These are phyloP conservation scores for Zalerion maritima DNA, from an alignment of 495 filamentous ascomycete species.

Conservation along the genomic window DNA sequence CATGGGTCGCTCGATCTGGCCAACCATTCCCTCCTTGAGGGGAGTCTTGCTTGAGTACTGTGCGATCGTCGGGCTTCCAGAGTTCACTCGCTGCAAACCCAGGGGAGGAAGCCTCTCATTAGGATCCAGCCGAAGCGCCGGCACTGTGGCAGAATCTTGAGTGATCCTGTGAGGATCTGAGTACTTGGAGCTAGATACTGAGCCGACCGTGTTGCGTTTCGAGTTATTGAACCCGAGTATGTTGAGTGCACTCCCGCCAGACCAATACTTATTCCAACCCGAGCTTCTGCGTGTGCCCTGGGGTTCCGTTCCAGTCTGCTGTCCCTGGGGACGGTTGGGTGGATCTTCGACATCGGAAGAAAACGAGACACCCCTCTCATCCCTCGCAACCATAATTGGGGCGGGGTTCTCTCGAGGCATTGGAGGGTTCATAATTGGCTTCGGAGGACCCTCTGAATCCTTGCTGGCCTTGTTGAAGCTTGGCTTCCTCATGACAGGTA, in stretches of 20 bases:
- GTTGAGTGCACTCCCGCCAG: constrained; percentile 36
- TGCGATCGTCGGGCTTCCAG: constrained; percentile 54
- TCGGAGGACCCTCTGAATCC: constrained; percentile 24
- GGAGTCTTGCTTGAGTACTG: constrained; percentile 27
- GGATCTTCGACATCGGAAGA: constrained; percentile 20
- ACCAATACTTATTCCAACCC: constrained; percentile 48
- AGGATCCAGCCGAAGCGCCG: too few species aligned
- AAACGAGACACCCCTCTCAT: constrained; percentile 29
- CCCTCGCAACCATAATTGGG: constrained; percentile 11
- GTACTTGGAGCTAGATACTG: constrained; percentile 38
- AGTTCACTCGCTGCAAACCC: constrained; percentile 43
- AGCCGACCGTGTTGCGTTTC: constrained; percentile 27
- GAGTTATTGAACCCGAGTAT: constrained; percentile 33
- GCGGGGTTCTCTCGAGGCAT: constrained; percentile 6
- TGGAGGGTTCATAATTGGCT: constrained; percentile 14
- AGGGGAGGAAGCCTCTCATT: too few species aligned
- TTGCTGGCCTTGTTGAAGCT: constrained; percentile 34
- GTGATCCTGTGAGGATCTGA: constrained; percentile 34
- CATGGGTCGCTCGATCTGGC: constrained; percentile 44
- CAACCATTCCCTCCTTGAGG: constrained; percentile 43
- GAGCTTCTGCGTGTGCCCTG: constrained; percentile 36
- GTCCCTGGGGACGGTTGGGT: constrained; percentile 20
- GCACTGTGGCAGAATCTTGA: constrained; percentile 37
- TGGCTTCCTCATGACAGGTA: constrained; percentile 28
- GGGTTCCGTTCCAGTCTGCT: too few species aligned